A percentile compares a stretch with the other conserved stretches of the same genome.
Evolutionary conservation across 2,329 filamentous ascomycete species (phyloP).

Genomic region (Juglanconis oblonga): DNA sequence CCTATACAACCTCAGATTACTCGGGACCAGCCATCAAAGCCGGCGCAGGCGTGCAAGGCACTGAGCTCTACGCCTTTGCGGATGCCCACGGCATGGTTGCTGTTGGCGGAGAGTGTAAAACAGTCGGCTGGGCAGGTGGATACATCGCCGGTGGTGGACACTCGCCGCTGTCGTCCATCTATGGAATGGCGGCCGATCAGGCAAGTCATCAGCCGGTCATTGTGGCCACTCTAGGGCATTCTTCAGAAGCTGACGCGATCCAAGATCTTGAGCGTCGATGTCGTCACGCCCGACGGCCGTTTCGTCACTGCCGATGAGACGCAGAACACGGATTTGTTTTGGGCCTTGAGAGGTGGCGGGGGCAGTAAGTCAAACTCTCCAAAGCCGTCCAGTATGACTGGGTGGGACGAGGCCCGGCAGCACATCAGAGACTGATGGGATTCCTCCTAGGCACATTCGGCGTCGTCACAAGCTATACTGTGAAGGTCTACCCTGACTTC

Average conservation of each 20-base stretch:
- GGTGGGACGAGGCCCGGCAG: no score
- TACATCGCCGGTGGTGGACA: conserved; percentile 53
- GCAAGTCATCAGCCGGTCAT: conserved; percentile 19
- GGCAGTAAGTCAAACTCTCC: not conserved
- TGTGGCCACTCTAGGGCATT: not conserved
- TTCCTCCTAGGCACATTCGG: not conserved
- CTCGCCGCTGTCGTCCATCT: conserved; percentile 40
- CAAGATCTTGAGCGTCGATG: conserved; percentile 24
- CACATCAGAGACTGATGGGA: not conserved
- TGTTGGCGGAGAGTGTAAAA: conserved; percentile 49
- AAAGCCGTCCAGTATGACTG: not conserved
- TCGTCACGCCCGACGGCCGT: conserved; percentile 35
- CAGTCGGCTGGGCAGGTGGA: conserved; percentile 33
- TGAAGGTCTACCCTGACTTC: not conserved
- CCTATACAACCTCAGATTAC: conserved; percentile 18
- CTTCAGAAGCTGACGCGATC: not conserved
- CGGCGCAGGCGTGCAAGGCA: conserved; percentile 49
- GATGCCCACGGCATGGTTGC: conserved; percentile 44
- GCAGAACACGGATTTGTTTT: conserved; percentile 40
- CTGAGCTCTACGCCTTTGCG: conserved; percentile 50
- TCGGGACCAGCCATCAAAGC: conserved; percentile 34
- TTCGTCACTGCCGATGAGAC: conserved; percentile 29
- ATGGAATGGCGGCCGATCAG: conserved; percentile 51
- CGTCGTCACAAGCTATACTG: not conserved
- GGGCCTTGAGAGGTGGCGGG: not conserved